Conservation (phyloP, 805 yeast species). For the Spathaspora hagerdaliae region DNA sequence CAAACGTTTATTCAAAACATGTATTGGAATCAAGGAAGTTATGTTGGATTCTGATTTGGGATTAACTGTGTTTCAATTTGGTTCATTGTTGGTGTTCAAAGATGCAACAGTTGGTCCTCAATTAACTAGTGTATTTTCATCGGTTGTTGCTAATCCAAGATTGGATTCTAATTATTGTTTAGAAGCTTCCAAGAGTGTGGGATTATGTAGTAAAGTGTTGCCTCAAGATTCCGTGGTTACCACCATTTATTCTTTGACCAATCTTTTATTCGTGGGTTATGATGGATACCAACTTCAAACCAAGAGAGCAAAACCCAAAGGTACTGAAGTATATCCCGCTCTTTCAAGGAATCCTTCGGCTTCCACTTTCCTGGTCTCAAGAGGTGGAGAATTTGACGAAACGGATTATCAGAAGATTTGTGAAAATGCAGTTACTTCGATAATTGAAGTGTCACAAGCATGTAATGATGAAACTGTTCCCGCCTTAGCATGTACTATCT, state of each 20-base stretch:
- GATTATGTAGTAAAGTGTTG: constrained; percentile 60
- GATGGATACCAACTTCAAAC: constrained; percentile 24
- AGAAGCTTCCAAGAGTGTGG: constrained; percentile 53
- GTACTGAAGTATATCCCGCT: background rate
- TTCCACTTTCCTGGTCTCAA: background rate
- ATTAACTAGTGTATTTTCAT: constrained; percentile 43
- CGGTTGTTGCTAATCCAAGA: constrained; percentile 53
- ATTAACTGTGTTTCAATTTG: constrained; percentile 49
- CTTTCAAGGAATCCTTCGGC: background rate
- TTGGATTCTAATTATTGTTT: constrained; percentile 46
- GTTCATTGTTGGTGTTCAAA: constrained; percentile 48
- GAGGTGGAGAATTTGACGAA: constrained; percentile 19
- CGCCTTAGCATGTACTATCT: constrained; percentile 72
- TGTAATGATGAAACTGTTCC: constrained; percentile 72
- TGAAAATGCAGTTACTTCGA: constrained; percentile 65
- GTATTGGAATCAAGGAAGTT: constrained; percentile 50
- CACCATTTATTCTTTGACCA: constrained; percentile 77
- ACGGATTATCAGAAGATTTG: constrained; percentile 40
- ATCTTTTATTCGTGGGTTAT: constrained; percentile 58
- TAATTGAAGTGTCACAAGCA: constrained; percentile 59
- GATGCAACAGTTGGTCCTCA: constrained; percentile 35
- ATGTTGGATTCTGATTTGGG: constrained; percentile 52
- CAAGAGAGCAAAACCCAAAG: constrained; percentile 11
- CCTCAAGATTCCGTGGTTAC: constrained; percentile 83
- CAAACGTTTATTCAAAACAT: constrained; percentile 43